A percentile compares a stretch with the other conserved stretches of the same genome.
These are phyloP conservation scores for Bretschneidera sinensis DNA, from an alignment of 345 rosid genomes.

Conservation along the genomic window DNA sequence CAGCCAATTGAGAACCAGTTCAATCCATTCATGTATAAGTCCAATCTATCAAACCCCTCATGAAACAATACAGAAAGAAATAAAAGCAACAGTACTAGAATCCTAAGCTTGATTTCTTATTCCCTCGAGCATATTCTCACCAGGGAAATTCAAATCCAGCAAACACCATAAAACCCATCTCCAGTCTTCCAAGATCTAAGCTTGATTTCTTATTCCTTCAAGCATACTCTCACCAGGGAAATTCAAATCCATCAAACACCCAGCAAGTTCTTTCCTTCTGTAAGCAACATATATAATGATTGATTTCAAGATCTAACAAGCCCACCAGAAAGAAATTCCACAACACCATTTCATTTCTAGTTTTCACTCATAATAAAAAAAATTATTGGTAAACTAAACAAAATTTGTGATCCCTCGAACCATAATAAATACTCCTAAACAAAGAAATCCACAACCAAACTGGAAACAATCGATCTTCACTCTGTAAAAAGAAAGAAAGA, in stretches of 20 bases:
- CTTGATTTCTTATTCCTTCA: background rate
- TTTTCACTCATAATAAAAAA: background rate
- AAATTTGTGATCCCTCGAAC: background rate
- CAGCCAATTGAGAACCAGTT: slow-evolving; percentile 18
- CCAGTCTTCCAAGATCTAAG: slow-evolving; percentile 23
- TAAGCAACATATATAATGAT: background rate
- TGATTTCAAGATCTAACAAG: slow-evolving; percentile 28
- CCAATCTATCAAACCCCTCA: no score
- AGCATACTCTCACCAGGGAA: background rate
- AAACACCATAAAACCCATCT: no score
- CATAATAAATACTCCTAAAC: background rate
- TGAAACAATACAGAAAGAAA: background rate
- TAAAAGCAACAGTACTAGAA: background rate
- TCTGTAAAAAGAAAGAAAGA: background rate
- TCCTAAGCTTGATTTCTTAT: background rate
- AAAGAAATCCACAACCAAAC: background rate
- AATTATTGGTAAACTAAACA: background rate
- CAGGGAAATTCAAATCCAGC: no score
- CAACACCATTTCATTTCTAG: background rate
- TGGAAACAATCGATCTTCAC: background rate
- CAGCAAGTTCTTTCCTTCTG: background rate
- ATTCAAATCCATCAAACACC: no score
- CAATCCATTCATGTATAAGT: no score
- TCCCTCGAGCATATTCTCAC: background rate
- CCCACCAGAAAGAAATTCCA: slow-evolving; percentile 12